These are phyloP conservation scores for Fusarium mangiferae DNA, from an alignment of 2,329 filamentous ascomycete genomes.

Conservation along the genomic window DNA sequence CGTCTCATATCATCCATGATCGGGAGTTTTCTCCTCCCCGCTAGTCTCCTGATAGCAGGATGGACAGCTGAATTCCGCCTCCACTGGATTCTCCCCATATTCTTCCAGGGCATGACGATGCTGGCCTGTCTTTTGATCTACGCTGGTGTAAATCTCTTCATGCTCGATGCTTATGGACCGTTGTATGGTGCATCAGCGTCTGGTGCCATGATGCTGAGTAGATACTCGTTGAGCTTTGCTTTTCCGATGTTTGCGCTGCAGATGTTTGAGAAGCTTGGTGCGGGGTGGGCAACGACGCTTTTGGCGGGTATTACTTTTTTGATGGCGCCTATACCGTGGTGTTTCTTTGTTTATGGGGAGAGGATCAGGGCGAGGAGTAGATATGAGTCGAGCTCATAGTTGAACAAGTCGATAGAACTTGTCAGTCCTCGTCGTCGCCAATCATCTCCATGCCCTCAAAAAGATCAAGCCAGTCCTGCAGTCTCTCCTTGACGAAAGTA, in stretches of 20 bases:
- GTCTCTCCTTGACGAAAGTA: neutral
- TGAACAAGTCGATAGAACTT: neutral
- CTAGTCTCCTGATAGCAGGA: slow-evolving; percentile 11
- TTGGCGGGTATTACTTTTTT: neutral
- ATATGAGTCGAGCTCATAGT: slow-evolving; percentile 17
- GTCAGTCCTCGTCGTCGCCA: rapidly evolving
- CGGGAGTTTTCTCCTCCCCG: slow-evolving; percentile 15
- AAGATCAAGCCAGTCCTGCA: neutral
- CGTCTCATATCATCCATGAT: slow-evolving; percentile 27
- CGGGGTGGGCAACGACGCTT: slow-evolving; percentile 21
- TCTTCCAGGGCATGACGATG: slow-evolving; percentile 25
- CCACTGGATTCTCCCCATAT: slow-evolving; percentile 5
- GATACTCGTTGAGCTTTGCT: slow-evolving; percentile 21
- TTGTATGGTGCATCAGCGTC: slow-evolving; percentile 22
- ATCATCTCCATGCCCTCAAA: neutral
- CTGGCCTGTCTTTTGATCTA: slow-evolving; percentile 20
- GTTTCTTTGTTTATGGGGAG: slow-evolving; percentile 18
- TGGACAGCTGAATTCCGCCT: slow-evolving; percentile 22
- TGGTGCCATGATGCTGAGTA: slow-evolving; percentile 28
- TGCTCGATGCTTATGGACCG: slow-evolving; percentile 25
- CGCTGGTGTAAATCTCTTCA: slow-evolving; percentile 16
- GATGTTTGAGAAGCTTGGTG: slow-evolving; percentile 21
- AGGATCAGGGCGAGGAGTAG: slow-evolving; percentile 10
- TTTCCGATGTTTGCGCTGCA: slow-evolving; percentile 26
- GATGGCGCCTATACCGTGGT: slow-evolving; percentile 33